Conservation (phyloP, 1,284 basidiomycete genomes). For the Coniferiporia sulphurascens region DNA sequence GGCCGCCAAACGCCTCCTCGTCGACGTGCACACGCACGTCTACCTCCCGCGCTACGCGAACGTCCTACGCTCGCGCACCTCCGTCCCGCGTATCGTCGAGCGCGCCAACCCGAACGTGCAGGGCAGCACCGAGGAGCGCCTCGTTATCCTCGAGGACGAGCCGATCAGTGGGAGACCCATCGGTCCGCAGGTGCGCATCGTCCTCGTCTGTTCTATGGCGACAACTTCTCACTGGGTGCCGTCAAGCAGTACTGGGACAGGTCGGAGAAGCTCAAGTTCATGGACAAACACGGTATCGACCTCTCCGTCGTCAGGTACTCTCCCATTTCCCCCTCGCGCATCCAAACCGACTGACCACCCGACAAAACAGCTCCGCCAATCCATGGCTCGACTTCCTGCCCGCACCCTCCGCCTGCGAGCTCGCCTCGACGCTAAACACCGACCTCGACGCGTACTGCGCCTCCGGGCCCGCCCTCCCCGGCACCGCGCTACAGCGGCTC, state of each 20-base stretch:
- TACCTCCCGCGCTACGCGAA: conserved; percentile 73
- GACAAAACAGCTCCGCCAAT: conserved; percentile 60
- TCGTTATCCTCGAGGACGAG: conserved; percentile 74
- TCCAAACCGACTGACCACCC: background rate
- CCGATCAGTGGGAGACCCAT: conserved; percentile 69
- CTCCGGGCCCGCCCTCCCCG: conserved; percentile 43
- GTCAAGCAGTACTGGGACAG: conserved; percentile 72
- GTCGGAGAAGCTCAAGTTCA: conserved; percentile 70
- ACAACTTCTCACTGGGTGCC: background rate
- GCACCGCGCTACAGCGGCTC: conserved; percentile 47
- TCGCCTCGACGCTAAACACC: conserved; percentile 66
- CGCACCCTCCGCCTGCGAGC: conserved; percentile 55
- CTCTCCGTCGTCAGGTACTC: conserved; percentile 59
- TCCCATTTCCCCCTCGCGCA: conserved; percentile 19
- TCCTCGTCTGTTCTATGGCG: background rate
- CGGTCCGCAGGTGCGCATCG: conserved; percentile 45
- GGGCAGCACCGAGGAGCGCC: conserved; percentile 52
- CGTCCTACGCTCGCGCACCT: conserved; percentile 53
- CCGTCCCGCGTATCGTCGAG: conserved; percentile 66
- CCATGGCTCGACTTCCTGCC: conserved; percentile 85
- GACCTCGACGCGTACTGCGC: conserved; percentile 78
- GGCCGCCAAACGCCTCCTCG: conserved; percentile 39
- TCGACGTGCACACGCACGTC: conserved; percentile 81
- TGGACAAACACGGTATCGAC: conserved; percentile 73
- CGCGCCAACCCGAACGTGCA: conserved; percentile 31